Percentiles rank a stretch among this genome's conserved stretches.
Conservation (phyloP, 148 eudicot genomes). For the Silene uniflora region DNA sequence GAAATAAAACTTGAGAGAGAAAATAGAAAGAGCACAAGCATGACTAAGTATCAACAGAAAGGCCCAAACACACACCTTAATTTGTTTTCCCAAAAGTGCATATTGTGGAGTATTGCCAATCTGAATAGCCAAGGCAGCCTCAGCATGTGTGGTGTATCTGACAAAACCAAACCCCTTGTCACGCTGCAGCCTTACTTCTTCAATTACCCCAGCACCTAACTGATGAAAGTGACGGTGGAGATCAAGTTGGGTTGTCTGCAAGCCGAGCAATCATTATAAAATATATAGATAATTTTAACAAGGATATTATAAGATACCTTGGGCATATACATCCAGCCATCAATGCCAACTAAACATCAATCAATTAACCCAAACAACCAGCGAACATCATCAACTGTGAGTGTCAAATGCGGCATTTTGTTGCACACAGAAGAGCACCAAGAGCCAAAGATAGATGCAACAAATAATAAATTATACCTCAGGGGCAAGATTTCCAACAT, state of each 20-base stretch:
- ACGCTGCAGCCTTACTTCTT: slow-evolving; percentile 93
- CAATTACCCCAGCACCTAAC: slow-evolving; percentile 84
- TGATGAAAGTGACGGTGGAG: slow-evolving; percentile 85
- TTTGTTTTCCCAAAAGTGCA: slow-evolving; percentile 58
- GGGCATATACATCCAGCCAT: too few relatives aligned
- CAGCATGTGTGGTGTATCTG: slow-evolving; percentile 85
- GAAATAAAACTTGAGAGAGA: too few relatives aligned
- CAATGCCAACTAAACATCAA: not conserved
- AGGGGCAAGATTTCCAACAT: slow-evolving; percentile 92
- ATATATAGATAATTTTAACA: too few relatives aligned
- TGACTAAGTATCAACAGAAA: not conserved
- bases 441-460: slow-evolving; percentile 2
- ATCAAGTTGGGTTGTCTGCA: slow-evolving; percentile 83
- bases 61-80: slow-evolving; percentile 77
- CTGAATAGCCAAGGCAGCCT: slow-evolving; percentile 90
- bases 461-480: slow-evolving; percentile 42
- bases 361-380: not conserved
- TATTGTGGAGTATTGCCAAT: slow-evolving; percentile 68
- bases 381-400: not conserved
- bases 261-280: not conserved
- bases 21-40: not conserved
- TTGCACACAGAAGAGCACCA: not conserved
- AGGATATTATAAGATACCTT: too few relatives aligned
- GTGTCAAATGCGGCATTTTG: not conserved
- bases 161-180: slow-evolving; percentile 99